phyloP scores from a whole-genome alignment of 164 flowering plant species.

The Chimonanthus praecox region DNA sequence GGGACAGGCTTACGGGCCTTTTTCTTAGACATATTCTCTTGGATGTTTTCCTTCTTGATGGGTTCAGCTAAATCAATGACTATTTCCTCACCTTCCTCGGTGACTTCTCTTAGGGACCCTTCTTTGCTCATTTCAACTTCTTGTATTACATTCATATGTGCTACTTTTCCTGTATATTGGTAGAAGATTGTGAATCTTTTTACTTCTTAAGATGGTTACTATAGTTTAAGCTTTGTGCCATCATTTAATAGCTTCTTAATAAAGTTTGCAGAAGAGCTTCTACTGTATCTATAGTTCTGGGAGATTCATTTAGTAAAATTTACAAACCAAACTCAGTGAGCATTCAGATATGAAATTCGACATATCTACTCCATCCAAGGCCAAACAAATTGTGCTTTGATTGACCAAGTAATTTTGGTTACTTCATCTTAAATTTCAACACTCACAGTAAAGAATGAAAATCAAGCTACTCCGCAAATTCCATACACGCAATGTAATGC shows the following conservation, averaged over 20 bases:
- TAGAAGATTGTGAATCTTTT: neutral
- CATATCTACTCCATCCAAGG: too few relatives aligned
- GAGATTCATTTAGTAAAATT: neutral
- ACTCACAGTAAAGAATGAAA: too few relatives aligned
- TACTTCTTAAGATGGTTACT: neutral
- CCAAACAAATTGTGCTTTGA: too few relatives aligned
- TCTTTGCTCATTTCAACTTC: slow-evolving; percentile 50
- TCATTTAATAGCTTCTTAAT: neutral
- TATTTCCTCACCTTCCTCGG: neutral
- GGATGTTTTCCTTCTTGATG: neutral
- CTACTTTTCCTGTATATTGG: slow-evolving; percentile 15
- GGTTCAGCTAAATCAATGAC: neutral
- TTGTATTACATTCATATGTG: slow-evolving; percentile 43
- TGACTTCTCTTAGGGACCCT: slow-evolving; percentile 7
- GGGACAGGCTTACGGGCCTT: slow-evolving; percentile 33
- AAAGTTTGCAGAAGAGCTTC: neutral
- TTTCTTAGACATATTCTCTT: neutral
- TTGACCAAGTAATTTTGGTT: too few relatives aligned
- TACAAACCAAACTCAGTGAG: too few relatives aligned
- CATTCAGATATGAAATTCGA: too few relatives aligned
- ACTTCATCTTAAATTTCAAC: too few relatives aligned
- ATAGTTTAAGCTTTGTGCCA: neutral
- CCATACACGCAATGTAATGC: too few relatives aligned
- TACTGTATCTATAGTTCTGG: too few relatives aligned
- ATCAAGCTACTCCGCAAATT: too few relatives aligned